Conservation (phyloP, 1,139 yeast species). For the Taphrina deformans region DNA sequence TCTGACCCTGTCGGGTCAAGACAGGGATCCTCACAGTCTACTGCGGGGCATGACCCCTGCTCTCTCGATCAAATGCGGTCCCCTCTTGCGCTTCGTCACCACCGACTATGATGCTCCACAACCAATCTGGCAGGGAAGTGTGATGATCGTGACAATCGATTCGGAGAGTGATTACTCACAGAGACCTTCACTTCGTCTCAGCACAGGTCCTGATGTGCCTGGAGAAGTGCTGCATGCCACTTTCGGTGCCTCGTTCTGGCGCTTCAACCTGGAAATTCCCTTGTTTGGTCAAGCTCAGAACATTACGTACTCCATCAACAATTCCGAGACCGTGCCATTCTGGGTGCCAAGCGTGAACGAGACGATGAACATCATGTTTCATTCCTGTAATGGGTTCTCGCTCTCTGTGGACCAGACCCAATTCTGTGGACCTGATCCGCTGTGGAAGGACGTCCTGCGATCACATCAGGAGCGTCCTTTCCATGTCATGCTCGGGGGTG, state of each 20-base stretch:
- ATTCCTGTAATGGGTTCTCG: slow-evolving; percentile 91
- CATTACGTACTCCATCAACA: slow-evolving; percentile 22
- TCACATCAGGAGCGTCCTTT: slow-evolving; percentile 64
- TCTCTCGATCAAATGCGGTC: slow-evolving; percentile 28
- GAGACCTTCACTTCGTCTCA: slow-evolving; percentile 55
- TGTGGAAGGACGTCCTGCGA: slow-evolving; percentile 81
- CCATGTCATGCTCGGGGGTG: slow-evolving; percentile 97
- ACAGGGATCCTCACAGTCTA: slow-evolving; percentile 17
- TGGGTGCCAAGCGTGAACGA: slow-evolving; percentile 25
- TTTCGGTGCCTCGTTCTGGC: slow-evolving; percentile 29
- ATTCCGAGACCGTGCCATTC: slow-evolving; percentile 14
- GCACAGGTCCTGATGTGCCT: slow-evolving; percentile 19
- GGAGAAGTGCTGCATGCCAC: slow-evolving; percentile 22
- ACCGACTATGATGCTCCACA: slow-evolving; percentile 9
- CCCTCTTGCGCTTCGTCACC: slow-evolving; percentile 23
- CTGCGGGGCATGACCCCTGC: slow-evolving; percentile 28
- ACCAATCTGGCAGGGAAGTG: slow-evolving; percentile 19
- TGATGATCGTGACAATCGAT: slow-evolving; percentile 36
- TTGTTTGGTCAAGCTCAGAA: slow-evolving; percentile 19
- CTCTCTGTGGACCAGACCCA: slow-evolving; percentile 64
- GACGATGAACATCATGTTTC: slow-evolving; percentile 33
- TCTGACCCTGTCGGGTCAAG: slow-evolving; percentile 24
- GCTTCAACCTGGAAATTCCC: slow-evolving; percentile 20
- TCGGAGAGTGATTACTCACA: slow-evolving; percentile 48
- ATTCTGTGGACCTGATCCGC: slow-evolving; percentile 53